Evolutionary conservation across 306 rosid species (phyloP), one percentile per base, ranked within the genome.

Genomic region (Medicago truncatula): DNA sequence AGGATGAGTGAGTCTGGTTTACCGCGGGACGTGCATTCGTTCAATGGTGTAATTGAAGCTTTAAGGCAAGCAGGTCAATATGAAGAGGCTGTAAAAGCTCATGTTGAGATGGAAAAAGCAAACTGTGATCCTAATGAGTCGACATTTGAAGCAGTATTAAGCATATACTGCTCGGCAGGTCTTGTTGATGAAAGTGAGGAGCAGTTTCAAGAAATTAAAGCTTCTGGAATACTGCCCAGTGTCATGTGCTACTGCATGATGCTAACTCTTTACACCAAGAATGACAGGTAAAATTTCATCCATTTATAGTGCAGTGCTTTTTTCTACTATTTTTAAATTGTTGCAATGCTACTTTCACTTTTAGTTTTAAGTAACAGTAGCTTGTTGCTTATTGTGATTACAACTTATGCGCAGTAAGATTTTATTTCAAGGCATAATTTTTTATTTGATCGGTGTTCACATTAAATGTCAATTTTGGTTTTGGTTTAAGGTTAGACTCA

Each of bases 221-320:
- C 83, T 78, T 85, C 92, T 4, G 93, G 98, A 81, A 81, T 83
- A 76, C 60, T 87, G 64, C 99, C 99, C 69, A 90, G 91, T 84
- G 91, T 92, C 67, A 87, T 87, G 86, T 86, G 97, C 87, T 96
- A 92, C 84, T 96, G 99, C 91, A 85, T 92, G 99, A 96, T 96
- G 99, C 88, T 96, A 47, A 90, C 94, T 73, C 89, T 92, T 61
- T 90, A 86, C 52, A 90, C 97, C n/a, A 96, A 86, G 89, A 90
- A 83, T 79, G 96, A 86, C 74, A 85, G 97, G 99, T 92, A 62
- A 83, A 84, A 28, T 28, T 28, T 79, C 28, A 16, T 54, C 46
- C 39, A 70, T 67, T 59, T 40, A 12, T 71, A 15, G 40, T 68
- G 41, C 17, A 7, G 41, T 60, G 13, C 18, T 9, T 69, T 81